Base-by-base conservation (phyloP, 768 basidiomycete genomes). In the Termitomyces sp. region DNA sequence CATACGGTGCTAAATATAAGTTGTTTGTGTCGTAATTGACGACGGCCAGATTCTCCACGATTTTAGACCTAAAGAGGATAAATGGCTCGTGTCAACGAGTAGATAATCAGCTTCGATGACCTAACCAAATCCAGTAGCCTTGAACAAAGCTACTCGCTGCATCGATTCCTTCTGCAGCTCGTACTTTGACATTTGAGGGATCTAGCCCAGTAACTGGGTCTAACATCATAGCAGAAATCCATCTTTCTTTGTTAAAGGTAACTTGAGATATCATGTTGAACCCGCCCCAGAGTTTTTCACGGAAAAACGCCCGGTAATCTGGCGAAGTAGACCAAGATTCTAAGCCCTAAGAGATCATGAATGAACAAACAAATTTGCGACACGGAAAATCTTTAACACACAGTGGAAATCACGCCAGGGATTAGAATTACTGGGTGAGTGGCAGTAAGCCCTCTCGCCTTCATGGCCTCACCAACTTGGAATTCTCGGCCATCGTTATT, bases 11-110 rank as follows among this genome's bases (percentile, higher is more conserved):
- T 4, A 93, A 78, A 66, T 85, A 78, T 35, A 95, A 72, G 62
- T 94, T 94, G 63, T 94, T 92, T 0, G 91, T 89, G 63, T 98
- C 95, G 64, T 98, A 98, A 65, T 88, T 89, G 19, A 98, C 81
- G 1, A 87, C 92, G 0, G 96, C 94, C 2, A 98, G 78, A 63
- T 99, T 98, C 70, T 98, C 91, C 10, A 98, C 84, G 51, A 97
- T 90, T 70, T 95, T 94, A 1, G 88, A 85, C 89, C 89, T 89
- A 43, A 52, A 45, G 26, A 31, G 31, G 60, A 44, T 14, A 19
- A 53, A 23, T 40, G 2, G 14, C 30, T 41, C 23, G 46, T 52
- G 35, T 43, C 11, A 48, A 55, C 11, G 17, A 11, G 9, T 31
- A 38, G n/a, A 15, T 10, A 21, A 9, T 52, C 8, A 46, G 9